Percentiles rank a stretch among this genome's conserved stretches.
phyloP scores from a whole-genome alignment of 495 filamentous ascomycete species.

The Amphirosellinia nigrospora region DNA sequence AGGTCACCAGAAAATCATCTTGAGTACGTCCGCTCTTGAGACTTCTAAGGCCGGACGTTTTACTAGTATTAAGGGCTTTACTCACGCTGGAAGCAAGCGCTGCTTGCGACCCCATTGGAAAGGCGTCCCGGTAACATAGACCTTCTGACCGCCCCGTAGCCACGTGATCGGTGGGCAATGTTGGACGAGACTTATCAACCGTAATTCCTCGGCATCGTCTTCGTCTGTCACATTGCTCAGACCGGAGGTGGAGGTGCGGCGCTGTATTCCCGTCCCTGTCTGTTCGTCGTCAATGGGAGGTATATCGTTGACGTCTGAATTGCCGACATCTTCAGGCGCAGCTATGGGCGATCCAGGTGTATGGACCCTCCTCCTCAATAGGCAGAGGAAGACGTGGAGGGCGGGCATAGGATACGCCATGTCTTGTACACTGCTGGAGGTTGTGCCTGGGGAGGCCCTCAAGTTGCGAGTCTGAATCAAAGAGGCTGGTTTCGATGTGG shows the following conservation, averaged over 20 bases:
- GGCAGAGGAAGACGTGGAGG: slow-evolving; percentile 89
- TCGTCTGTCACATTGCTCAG: slow-evolving; percentile 79
- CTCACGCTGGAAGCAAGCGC: slow-evolving; percentile 81
- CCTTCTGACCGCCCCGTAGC: slow-evolving; percentile 77
- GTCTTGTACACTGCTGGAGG: slow-evolving; percentile 56
- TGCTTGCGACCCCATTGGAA: slow-evolving; percentile 95
- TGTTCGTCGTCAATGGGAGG: slow-evolving; percentile 57
- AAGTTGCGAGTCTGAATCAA: slow-evolving; percentile 44
- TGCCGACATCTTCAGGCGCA: slow-evolving; percentile 66
- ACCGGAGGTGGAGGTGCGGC: slow-evolving; percentile 64
- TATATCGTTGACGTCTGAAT: slow-evolving; percentile 54
- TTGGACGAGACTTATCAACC: slow-evolving; percentile 66
- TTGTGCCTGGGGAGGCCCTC: slow-evolving; percentile 44
- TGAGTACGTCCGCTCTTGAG: background rate
- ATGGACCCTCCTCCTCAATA: slow-evolving; percentile 84
- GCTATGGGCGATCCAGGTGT: slow-evolving; percentile 86
- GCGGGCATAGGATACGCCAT: slow-evolving; percentile 66
- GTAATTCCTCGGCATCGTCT: slow-evolving; percentile 76
- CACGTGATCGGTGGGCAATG: slow-evolving; percentile 87
- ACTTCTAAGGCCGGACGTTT: slow-evolving; percentile 19
- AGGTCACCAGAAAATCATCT: background rate
- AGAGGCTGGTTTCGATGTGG: slow-evolving; percentile 43
- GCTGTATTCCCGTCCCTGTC: slow-evolving; percentile 47
- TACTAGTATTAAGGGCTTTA: slow-evolving; percentile 30
- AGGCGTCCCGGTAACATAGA: slow-evolving; percentile 97